Base-by-base conservation (phyloP, 2,329 filamentous ascomycete genomes). In the Chrysoporthe deuterocubensis region DNA sequence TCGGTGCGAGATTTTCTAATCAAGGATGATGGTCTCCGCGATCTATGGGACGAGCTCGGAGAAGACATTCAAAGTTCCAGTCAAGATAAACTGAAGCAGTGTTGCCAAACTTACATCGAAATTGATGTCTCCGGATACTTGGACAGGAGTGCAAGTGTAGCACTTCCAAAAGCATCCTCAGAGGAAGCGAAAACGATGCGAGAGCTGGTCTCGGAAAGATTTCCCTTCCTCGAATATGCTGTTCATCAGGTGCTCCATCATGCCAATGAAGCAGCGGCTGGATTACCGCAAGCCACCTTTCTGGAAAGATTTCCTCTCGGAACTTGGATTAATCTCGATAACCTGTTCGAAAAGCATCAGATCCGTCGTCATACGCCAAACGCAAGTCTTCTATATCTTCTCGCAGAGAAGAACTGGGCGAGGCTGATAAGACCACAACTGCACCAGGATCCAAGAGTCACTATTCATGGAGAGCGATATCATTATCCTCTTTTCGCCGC, bases 51-150 rank as follows among this genome's bases (percentile, higher is more conserved):
- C 4, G 59, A 65, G 11, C 34, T 70, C 2, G 66, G 67, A n/a
- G 52, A 44, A n/a, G 63, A 65, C 34, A 67, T 71, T 59, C 57
- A 66, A 21, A 65, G 64, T 4, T n/a, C 26, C 2, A 71, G 69
- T 46, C 71, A 74, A 21, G 69, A 71, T 4, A 54, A 34, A 42
- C 63, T 74, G 3, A 71, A 68, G 57, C 7, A 69, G 14, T 69
- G 68, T 50, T 71, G 71, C 18, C 37, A 11, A 42, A 42, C 6
- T 3, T 65, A 69, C 32, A 42, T 69, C 44, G 37, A 4, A 11
- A 5, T 52, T 11, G 16, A 40, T 18, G 5, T 40, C n/a, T 42
- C 26, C 6, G 43, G 42, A 4, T 43, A 50, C 26, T 60, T 46
- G 16, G 18, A 26, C 9, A 52, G 6, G 11, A 42, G 32, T 32